phyloP scores from a whole-genome alignment of 306 rosid genomes.

The Inga oerstediana region DNA sequence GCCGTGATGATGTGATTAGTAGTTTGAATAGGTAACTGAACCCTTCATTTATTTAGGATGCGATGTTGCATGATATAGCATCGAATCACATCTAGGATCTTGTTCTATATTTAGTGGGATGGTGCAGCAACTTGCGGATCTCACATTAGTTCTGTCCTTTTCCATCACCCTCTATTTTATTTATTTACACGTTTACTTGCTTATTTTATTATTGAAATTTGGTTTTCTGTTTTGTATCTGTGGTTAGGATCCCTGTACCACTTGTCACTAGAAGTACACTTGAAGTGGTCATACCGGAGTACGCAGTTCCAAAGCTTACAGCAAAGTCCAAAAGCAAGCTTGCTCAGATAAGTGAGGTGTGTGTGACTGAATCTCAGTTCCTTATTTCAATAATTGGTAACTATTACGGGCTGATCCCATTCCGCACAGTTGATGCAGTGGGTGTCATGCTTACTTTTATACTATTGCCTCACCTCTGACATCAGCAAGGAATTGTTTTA shows the following conservation, averaged over 20 bases:
- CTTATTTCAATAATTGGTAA: slow-evolving; percentile 21
- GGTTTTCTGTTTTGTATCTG: background rate
- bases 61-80: slow-evolving; percentile 13
- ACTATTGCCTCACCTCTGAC: background rate
- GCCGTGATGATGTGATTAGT: slow-evolving; percentile 69
- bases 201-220: background rate
- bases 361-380: slow-evolving; percentile 34
- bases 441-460: background rate
- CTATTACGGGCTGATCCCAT: background rate
- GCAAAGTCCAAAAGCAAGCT: slow-evolving; percentile 94
- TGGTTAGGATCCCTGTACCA: slow-evolving; percentile 70
- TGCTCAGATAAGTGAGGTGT: slow-evolving; percentile 91
- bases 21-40: slow-evolving; percentile 69
- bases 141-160: slow-evolving; percentile 11
- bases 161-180: background rate
- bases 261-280: slow-evolving; percentile 95
- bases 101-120: slow-evolving; percentile 6
- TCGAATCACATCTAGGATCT: slow-evolving; percentile 14
- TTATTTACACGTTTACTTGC: background rate
- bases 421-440: background rate
- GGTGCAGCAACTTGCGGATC: background rate
- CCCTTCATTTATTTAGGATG: slow-evolving; percentile 21
- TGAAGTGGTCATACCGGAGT: slow-evolving; percentile 91
- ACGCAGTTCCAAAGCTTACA: slow-evolving; percentile 87
- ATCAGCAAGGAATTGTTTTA: background rate